Evolutionary conservation across 495 filamentous ascomycete genomes (phyloP).

Genomic region (Penicillium desertorum): DNA sequence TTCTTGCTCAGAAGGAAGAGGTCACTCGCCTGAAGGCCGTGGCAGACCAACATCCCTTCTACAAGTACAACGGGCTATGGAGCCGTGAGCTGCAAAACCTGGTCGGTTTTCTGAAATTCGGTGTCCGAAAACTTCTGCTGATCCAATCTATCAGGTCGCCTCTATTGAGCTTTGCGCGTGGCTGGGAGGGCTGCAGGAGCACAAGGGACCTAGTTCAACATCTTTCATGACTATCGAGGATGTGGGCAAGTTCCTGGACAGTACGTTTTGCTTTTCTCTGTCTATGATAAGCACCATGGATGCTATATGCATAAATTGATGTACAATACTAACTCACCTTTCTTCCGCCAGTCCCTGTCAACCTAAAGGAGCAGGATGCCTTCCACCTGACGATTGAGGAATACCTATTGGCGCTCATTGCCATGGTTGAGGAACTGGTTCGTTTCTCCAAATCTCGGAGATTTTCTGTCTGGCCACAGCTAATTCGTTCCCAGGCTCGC

Average conservation of each 20-base stretch:
- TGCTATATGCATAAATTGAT: not conserved
- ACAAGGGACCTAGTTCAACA: constrained; percentile 38
- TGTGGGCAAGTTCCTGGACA: constrained; percentile 70
- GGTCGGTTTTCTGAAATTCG: constrained; percentile 35
- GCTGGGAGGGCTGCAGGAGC: constrained; percentile 62
- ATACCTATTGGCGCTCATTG: constrained; percentile 83
- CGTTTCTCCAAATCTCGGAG: constrained; percentile 5
- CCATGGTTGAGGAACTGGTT: constrained; percentile 86
- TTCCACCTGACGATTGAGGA: constrained; percentile 98
- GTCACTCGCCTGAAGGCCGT: constrained; percentile 58
- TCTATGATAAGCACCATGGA: not conserved
- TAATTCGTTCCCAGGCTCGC: constrained; percentile 54
- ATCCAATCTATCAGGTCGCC: constrained; percentile 45
- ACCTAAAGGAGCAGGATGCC: constrained; percentile 82
- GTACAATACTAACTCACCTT: not conserved
- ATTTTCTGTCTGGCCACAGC: not conserved
- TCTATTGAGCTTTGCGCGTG: constrained; percentile 73
- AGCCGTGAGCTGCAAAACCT: constrained; percentile 79
- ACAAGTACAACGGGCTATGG: constrained; percentile 93
- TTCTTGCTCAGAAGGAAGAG: constrained; percentile 46
- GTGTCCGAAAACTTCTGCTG: constrained; percentile 10
- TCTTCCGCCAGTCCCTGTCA: constrained; percentile 73
- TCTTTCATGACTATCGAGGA: constrained; percentile 83
- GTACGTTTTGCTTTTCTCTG: constrained; percentile 46
- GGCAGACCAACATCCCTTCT: constrained; percentile 85